Percentiles rank a stretch among this genome's conserved stretches.
phyloP scores from a whole-genome alignment of 768 basidiomycete species.

The Pulveroboletus sp. region DNA sequence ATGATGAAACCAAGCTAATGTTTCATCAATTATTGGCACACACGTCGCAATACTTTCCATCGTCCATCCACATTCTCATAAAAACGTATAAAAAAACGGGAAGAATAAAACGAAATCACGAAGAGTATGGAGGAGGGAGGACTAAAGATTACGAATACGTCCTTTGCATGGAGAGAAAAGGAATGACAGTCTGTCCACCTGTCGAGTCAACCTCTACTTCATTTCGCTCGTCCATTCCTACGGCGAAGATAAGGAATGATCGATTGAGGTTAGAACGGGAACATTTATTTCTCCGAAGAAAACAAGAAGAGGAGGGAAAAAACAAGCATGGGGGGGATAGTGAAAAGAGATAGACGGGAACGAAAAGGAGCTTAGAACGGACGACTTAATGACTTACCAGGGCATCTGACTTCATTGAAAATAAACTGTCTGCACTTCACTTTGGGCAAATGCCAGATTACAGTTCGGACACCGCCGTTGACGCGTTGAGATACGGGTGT shows the following conservation, averaged over 20 bases:
- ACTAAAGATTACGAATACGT: slow-evolving; percentile 4
- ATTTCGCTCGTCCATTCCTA: not conserved
- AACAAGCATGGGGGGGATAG: not conserved
- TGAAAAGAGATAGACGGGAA: too few species aligned
- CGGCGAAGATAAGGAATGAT: not conserved
- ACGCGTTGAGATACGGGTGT: slow-evolving; percentile 80
- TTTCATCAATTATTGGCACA: too few species aligned
- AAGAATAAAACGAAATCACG: not conserved
- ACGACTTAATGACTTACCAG: too few species aligned
- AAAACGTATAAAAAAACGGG: slow-evolving; percentile 7
- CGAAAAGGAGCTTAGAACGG: not conserved
- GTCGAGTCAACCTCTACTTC: not conserved
- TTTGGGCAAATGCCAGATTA: slow-evolving; percentile 71
- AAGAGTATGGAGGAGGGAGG: not conserved
- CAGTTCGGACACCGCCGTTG: slow-evolving; percentile 95
- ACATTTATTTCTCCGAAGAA: slow-evolving; percentile 3
- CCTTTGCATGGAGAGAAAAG: not conserved
- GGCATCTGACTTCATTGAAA: slow-evolving; percentile 41
- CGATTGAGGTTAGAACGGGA: not conserved
- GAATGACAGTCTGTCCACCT: not conserved
- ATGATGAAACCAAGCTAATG: too few species aligned
- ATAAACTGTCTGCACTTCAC: slow-evolving; percentile 70
- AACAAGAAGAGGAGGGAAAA: not conserved
- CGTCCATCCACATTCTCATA: not conserved
- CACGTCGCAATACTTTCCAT: not conserved